phyloP scores from a whole-genome alignment of 2,329 filamentous ascomycete species.

The Teratosphaeriaceae sp. region DNA sequence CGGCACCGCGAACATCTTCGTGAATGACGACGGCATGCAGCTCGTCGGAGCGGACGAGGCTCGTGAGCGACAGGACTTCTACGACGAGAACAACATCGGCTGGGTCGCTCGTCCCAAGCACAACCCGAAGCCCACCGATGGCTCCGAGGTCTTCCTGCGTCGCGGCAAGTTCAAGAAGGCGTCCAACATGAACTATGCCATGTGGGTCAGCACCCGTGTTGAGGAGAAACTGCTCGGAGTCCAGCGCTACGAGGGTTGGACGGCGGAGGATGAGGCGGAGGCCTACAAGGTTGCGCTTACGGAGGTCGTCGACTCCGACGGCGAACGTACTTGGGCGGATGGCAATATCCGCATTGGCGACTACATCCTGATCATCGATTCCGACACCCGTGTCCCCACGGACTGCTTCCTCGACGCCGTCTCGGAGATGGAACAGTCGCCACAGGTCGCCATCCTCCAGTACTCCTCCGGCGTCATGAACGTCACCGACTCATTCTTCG shows the following conservation, averaged over 20 bases:
- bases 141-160: conserved; percentile 44
- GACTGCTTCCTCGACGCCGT: conserved; percentile 75
- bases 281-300: conserved; percentile 60
- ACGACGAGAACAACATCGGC: conserved; percentile 45
- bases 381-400: conserved; percentile 68
- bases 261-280: conserved; percentile 58
- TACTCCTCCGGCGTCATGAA: conserved; percentile 75
- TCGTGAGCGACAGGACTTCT: conserved; percentile 40
- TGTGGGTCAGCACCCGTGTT: conserved; percentile 57
- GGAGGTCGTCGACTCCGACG: conserved; percentile 56
- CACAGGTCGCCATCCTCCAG: conserved; percentile 72
- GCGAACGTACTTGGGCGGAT: conserved; percentile 70
- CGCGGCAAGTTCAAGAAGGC: conserved; percentile 67
- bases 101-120: conserved; percentile 45
- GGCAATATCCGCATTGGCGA: conserved; percentile 82
- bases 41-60: conserved; percentile 45
- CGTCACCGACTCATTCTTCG: conserved; percentile 61
- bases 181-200: conserved; percentile 66
- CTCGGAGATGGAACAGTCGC: conserved; percentile 74
- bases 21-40: conserved; percentile 65
- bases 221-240: conserved; percentile 60
- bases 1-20: conserved; percentile 61
- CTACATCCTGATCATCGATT: conserved; percentile 73
- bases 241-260: conserved; percentile 56
- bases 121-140: conserved; percentile 46